Conservation (phyloP, 352 stramenopile genomes). For the Thalassiosira oceanica region DNA sequence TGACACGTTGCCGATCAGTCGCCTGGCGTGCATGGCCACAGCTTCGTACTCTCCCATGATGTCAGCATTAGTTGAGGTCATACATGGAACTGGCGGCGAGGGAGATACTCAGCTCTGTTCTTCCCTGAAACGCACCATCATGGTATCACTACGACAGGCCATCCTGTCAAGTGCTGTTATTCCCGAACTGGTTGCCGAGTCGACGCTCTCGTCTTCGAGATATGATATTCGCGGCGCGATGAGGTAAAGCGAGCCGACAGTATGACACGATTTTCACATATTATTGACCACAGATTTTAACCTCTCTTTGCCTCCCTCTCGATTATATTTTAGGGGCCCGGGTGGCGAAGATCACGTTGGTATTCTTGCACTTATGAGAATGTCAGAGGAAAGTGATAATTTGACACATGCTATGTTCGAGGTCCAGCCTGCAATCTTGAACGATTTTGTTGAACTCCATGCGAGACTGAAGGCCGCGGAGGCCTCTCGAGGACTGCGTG, state of each 20-base stretch:
- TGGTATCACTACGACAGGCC: conserved; percentile 28
- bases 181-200: conserved; percentile 63
- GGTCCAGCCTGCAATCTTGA: conserved; percentile 29
- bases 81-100: conserved; percentile 8
- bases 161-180: conserved; percentile 46
- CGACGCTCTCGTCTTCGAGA: conserved; percentile 44
- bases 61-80: conserved; percentile 24
- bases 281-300: too few relatives aligned
- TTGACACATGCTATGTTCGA: conserved; percentile 34
- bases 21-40: conserved; percentile 56
- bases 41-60: conserved; percentile 62
- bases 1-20: conserved; percentile 55
- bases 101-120: conserved; percentile 21
- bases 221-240: conserved; percentile 77
- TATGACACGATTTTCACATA: too few relatives aligned
- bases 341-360: conserved; percentile 74
- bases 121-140: conserved; percentile 22
- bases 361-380: conserved; percentile 61
- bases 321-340: too few relatives aligned
- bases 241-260: too few relatives aligned
- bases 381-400: conserved; percentile 55
- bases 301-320: too few relatives aligned
- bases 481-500: conserved; percentile 36
- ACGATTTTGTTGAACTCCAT: conserved; percentile 57
- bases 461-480: conserved; percentile 57